phyloP scores from a whole-genome alignment of 1,139 yeast genomes.

The Diutina mesorugosa region DNA sequence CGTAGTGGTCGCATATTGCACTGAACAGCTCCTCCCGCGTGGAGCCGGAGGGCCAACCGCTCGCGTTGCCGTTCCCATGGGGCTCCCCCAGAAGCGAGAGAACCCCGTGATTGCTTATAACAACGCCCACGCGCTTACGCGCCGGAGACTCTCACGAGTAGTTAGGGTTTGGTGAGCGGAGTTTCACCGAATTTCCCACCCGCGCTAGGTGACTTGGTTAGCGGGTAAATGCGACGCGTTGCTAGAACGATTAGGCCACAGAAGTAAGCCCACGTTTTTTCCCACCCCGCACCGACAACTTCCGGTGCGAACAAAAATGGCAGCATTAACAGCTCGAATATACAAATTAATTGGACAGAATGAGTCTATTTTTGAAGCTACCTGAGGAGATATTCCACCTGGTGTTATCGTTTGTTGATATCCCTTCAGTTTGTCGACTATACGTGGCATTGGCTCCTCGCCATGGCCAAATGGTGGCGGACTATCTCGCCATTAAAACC shows the following conservation, averaged over 20 bases:
- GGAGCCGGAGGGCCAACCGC: constrained; percentile 42
- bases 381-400: background rate
- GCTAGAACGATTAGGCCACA: constrained; percentile 13
- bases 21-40: constrained; percentile 43
- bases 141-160: constrained; percentile 57
- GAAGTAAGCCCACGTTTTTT: background rate
- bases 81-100: constrained; percentile 6
- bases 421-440: background rate
- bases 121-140: constrained; percentile 51
- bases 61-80: constrained; percentile 63
- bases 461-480: background rate
- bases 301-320: background rate
- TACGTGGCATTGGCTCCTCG: background rate
- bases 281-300: background rate
- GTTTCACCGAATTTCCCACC: constrained; percentile 85
- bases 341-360: no score
- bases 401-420: background rate
- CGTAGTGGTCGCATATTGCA: constrained; percentile 63
- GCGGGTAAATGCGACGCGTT: constrained; percentile 62
- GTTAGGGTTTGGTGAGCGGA: constrained; percentile 31
- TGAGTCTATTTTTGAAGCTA: background rate
- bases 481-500: background rate
- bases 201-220: constrained; percentile 32
- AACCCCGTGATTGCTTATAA: constrained; percentile 44
- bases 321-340: no score